Base-by-base conservation (phyloP, 176 grass and related monocot species). In the Thalia dealbata region DNA sequence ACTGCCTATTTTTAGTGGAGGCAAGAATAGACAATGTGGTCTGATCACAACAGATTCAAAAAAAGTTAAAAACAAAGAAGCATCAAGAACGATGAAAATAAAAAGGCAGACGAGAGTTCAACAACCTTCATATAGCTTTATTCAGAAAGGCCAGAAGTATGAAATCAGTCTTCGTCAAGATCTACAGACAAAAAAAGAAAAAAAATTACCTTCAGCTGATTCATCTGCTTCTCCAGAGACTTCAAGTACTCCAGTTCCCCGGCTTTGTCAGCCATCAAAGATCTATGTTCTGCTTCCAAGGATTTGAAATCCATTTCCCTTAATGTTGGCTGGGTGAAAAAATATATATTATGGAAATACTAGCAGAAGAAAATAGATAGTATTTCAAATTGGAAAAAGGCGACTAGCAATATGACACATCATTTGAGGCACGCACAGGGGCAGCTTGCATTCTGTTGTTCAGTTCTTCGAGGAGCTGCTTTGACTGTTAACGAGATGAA, bases 171-270 rank as follows among this genome's bases (percentile, higher is more conserved):
- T 22, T 14, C 10, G 6, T 58, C 29, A 60, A 35, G 16, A 23
- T 30, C n/a, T 38, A 10, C 35, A 58, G 14, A 21, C 2, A 75
- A 46, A 25, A 75, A 10, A n/a, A 48, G 21, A 71, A 27, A 67
- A 22, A 69, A 78, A 80, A 90, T 26, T 82, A 96, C 89, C 92
- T 96, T 88, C 75, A 96, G 84, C 70, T 59, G 84, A 70, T 77
- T 83, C 30, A 90, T 88, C 54, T 61, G 61, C 68, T 84, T 75
- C 64, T 86, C 68, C 74, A 96, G 75, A 78, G 84, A 90, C 19
- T 86, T 82, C 22, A 85, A 64, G 82, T 87, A 96, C 74, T 84
- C 86, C 67, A 69, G 41, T 90, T 92, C 92, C 76, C 75, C 82
- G 78, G 80, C 27, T 80, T 87, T 88, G 76, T 96, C 89, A 86